Evolutionary conservation across 2,329 filamentous ascomycete species (phyloP), one percentile per base, ranked within the genome.

Genomic region (Oidium heveae): DNA sequence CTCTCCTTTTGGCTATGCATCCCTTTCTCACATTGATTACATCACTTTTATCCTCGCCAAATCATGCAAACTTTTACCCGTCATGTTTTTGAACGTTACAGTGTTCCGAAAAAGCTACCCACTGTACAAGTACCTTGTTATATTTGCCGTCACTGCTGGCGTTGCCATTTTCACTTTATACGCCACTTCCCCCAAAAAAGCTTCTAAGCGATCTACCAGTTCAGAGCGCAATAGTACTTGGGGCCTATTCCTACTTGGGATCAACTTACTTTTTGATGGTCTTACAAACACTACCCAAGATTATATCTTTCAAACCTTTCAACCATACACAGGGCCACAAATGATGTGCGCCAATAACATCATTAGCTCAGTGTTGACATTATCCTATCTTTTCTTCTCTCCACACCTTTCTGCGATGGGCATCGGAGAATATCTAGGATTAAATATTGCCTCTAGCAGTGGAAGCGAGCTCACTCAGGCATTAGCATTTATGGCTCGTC

Each of bases 311-410:
- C 69, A 70, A 59, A 74, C 77, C 7, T 94, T 87, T 69, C 79
- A 78, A 59, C 80, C 82, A 15, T 95, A 91, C 66, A 78, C 79
- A 2, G 91, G 91, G 10, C 87, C 89, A 57, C 91, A 98, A 74
- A 98, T 98, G 91, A 98, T 98, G 91, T 93, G 88, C 66, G 88
- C 89, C 41, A 86, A 95, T 68, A 98, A 96, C 66, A 71, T 94
- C 55, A 83, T 96, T 68, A 82, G 78, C 61, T 89, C 87, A 3
- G 64, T 79, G 50, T 72, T 96, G 55, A 96, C 88, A 3, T 73
- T 76, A 20, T 64, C 70, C 0, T 96, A 94, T 63, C 77, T 98
- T 47, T 59, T 89, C 18, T 64, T 87, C 20, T 84, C 80, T 62
- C 91, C 91, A 0, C 86, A 82, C 70, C 68, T 95, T n/a, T 83